Evolutionary conservation across 2,329 filamentous ascomycete genomes (phyloP), one percentile per base, ranked within the genome.

Genomic region (Trichophyton rubrum): DNA sequence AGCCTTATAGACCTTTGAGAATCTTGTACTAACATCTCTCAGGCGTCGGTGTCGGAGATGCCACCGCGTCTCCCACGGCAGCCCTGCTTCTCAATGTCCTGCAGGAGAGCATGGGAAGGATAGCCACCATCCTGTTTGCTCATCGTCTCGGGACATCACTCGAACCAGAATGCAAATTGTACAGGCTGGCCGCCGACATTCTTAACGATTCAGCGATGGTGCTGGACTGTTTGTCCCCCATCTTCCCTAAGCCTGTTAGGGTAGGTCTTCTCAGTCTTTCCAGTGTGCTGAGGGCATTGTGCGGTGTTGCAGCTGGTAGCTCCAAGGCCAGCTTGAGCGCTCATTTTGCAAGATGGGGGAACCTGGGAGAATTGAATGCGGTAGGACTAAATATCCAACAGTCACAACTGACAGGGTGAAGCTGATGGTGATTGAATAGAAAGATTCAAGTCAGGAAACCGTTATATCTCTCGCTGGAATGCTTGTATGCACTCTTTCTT

Each of bases 371-470:
- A 72, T 79, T 99, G 61, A 97, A 96, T 74, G 91, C 92, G 61
- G 82, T 84, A 68, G 77, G 5, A 9, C n/a, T 11, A n/a, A 3
- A 43, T 43, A 7, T 43, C 15, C n/a, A 3, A n/a, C 22, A 17
- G 2, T 47, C 8, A 20, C 22, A 47, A 9, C 7, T 24, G n/a
- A 20, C 40, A 49, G 45, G 20, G 24, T 62, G 7, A 24, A 30
- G 59, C 53, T 66, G 30, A 65, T 17, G 20, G 64, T 45, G 60
- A 15, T 35, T 51, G 40, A 2, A 55, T 67, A 82, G 77, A 86
- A 96, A 81, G 92, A 97, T 71, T 90, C 90, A 11, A 95, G 89
- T 65, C 93, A 97, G 75, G 93, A 97, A 74, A 97, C 92, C 0
- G 85, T 96, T 20, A 89, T 99, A 61, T 92, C 89, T 1, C 79